These are phyloP conservation scores for Miscanthus sacchariflorus DNA, from an alignment of 202 grass and related monocot species.

Conservation along the genomic window DNA sequence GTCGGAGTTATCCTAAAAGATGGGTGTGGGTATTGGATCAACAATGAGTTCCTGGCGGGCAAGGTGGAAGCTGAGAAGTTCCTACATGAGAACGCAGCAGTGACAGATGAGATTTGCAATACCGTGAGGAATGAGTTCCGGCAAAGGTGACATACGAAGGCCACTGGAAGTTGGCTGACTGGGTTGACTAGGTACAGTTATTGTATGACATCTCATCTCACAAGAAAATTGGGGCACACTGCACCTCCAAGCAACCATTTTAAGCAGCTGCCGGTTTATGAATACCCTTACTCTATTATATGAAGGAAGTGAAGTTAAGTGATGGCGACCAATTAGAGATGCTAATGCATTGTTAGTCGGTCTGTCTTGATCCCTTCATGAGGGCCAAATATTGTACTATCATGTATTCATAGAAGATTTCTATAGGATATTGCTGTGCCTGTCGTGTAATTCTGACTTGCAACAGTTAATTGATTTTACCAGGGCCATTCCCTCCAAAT, in stretches of 20 bases:
- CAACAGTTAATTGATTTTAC: neutral
- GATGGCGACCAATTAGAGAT: neutral
- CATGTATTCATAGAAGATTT: conserved; percentile 30
- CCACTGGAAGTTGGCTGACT: neutral
- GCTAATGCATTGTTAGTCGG: conserved; percentile 23
- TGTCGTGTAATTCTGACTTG: neutral
- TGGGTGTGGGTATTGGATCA: conserved; percentile 80
- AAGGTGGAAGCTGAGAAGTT: conserved; percentile 73
- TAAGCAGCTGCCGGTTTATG: neutral
- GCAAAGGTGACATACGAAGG: conserved; percentile 39
- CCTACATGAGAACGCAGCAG: conserved; percentile 56
- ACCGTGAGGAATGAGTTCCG: conserved; percentile 64
- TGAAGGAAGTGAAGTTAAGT: neutral
- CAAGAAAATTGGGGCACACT: conserved; percentile 12
- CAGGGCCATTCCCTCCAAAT: conserved; percentile 18
- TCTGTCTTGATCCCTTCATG: conserved; percentile 2
- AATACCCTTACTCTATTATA: neutral
- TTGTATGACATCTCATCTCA: neutral
- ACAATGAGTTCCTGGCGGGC: conserved; percentile 54
- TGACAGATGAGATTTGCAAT: conserved; percentile 63
- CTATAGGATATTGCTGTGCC: neutral
- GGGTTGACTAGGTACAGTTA: neutral
- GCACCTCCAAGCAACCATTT: conserved; percentile 16
- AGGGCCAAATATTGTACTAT: conserved; percentile 26
- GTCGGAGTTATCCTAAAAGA: conserved; percentile 71